Base-by-base conservation (phyloP, 2,329 filamentous ascomycete species). In the Endocalyx cinctus region DNA sequence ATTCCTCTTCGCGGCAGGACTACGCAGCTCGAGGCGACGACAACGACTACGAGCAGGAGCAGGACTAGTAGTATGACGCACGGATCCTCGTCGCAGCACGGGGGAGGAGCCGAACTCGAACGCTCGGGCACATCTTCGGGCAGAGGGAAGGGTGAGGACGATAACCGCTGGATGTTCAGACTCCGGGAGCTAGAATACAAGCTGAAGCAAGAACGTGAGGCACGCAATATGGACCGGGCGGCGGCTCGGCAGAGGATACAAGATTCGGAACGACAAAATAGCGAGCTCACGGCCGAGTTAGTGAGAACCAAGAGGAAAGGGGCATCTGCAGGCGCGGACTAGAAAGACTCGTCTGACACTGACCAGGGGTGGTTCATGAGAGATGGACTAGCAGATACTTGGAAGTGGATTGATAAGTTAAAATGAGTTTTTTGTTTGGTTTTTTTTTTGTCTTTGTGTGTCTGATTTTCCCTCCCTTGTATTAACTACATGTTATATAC, bases 201-300 rank as follows among this genome's bases (percentile, higher is more conserved):
- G 48, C 69, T 98, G 13, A 94, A 95, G 59, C 81, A 85, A 28
- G 92, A 98, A 64, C 70, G 92, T 11, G 92, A 97, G 60, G 88
- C 82, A 1, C 69, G 92, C 27, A 68, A 94, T 33, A 68, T 94
- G 37, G 92, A 98, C 62, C 78, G 92, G 4, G 83, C 76, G 29
- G 88, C 87, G 16, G 90, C 90, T 17, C 69, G 86, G 34, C 84
- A 88, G 63, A 70, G 90, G 33, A 58, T 58, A n/a, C 45, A 50
- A 19, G 54, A 58, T 25, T 52, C 51, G 35, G 55, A 58, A 33
- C 34, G 52, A 6, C 54, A 58, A 32, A 57, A 55, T 23, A 51
- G 38, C 16, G 53, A 58, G 38, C 49, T 58, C 5, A 40, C 50
- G 2, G 52, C 53, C 8, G 54, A 58, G 35, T 33, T 58, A 25